Base-by-base conservation (phyloP, 169 alveolate species). In the Plasmodium chabaudi region DNA sequence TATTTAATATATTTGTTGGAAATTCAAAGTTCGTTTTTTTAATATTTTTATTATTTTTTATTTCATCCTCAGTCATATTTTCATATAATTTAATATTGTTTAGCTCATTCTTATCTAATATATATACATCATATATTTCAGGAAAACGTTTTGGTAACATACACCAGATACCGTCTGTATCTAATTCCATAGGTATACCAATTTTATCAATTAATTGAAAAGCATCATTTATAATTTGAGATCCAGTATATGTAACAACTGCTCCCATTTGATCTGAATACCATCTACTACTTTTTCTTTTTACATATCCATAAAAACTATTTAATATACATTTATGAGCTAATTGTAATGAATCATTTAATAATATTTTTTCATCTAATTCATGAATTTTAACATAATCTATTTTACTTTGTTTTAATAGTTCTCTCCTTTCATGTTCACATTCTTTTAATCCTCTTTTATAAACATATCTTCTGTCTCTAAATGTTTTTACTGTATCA, bases 81-180 rank as follows among this genome's bases (percentile, higher is more conserved):
- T 87, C 94, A 59, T 88, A 91, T 6, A 71, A 19, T 15, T 64
- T 84, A n/a, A 56, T 17, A 34, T 46, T 84, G 60, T 84, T 59
- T 44, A 70, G 9, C 15, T 1, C 57, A 15, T 59, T 46, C 61
- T 21, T 71, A 21, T 72, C 86, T 13, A 72, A 39, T n/a, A 89
- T 72, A 21, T 42, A 67, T 12, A 92, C 79, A 53, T 93, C 95
- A 23, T 92, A 70, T 53, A 93, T 93, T 34, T 93, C 95, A 27
- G 99, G 99, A 93, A 99, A 99, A 15, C 98, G 97, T 49, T 96
- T 93, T 10, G 99, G 99, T 27, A 97, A 89, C 93, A 98, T 95
- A 65, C 99, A 96, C 99, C 99, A 99, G 56, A 99, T 98, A 56
- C 99, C 99, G 93, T 99, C 99, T 5, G 99, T 99, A 95, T 99